Evolutionary conservation across 2,329 filamentous ascomycete species (phyloP), one percentile per base, ranked within the genome.

Genomic region (Malbranchea cinnamomea): DNA sequence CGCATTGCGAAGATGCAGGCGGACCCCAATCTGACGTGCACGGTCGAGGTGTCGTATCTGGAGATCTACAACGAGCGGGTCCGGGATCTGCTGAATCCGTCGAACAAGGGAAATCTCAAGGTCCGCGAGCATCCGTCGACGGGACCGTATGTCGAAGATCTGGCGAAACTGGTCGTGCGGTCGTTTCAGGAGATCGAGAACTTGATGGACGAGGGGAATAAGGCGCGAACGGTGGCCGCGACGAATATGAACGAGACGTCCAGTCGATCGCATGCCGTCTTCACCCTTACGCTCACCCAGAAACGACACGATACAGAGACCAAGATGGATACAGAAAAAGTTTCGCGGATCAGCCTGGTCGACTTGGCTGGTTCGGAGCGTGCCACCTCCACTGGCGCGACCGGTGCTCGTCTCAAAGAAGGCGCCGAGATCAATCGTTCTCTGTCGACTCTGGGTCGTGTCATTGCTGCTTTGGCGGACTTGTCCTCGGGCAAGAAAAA

Each of bases 231-330:
- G 0, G 89, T 98, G 22, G 89, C 89, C 3, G 89, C 89, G 5
- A 98, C 89, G 22, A 98, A 95, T 68, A 98, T 98, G 89, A 98
- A 98, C 65, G 89, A 95, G 57, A 98, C 91, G 0, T 94, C 84
- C 36, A 93, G 84, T 69, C 78, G 89, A 64, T 95, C 87, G 52
- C 89, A 98, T 56, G 89, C 89, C 23, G 91, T 98, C 30, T 98
- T 98, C 53, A 98, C 91, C 12, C 65, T 98, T 31, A 95, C 87
- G 48, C 64, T 98, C 26, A 93, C 84, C 0, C 89, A 98, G 54
- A 95, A 94, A 55, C 75, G 81, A 37, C 78, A 79, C 49, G 89
- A 98, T 50, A 62, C 71, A 2, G 84, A 94, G 52, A 94, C 89
- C 1, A 91, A 84, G 41, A 91, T 98, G 85, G 83, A 85, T 45